phyloP scores from a whole-genome alignment of 257 asterid genomes.

The Solanum acaule region DNA sequence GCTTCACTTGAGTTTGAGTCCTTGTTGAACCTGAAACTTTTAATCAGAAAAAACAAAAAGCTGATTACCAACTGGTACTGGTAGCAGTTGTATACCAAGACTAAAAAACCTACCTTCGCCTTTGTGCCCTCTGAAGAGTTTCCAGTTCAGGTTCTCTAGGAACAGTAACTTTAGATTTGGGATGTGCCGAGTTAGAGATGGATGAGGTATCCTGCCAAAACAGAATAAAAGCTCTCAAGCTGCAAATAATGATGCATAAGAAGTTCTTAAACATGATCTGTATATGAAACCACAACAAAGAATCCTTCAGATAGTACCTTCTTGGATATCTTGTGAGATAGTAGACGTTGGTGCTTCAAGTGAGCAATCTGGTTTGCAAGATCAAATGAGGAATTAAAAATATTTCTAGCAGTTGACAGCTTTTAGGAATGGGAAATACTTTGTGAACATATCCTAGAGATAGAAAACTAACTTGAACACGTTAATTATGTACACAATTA shows the following conservation, averaged over 20 bases:
- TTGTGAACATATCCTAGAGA: background rate
- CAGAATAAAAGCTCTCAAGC: background rate
- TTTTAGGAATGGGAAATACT: background rate
- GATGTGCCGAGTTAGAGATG: conserved; percentile 3
- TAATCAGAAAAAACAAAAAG: background rate
- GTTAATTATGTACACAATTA: background rate
- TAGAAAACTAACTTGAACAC: background rate
- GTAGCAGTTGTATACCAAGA: background rate
- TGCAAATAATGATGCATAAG: background rate
- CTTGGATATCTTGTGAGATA: conserved; percentile 52
- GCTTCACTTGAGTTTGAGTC: conserved; percentile 38
- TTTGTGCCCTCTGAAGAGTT: conserved; percentile 68
- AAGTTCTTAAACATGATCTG: background rate
- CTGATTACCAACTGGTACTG: background rate
- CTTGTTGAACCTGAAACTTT: conserved; percentile 44
- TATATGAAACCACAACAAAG: background rate
- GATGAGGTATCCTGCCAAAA: conserved; percentile 1
- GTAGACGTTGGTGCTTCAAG: conserved; percentile 52
- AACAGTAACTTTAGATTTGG: conserved; percentile 42
- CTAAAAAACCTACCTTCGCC: conserved; percentile 35
- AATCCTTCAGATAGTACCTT: conserved; percentile 30
- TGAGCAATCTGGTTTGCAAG: conserved; percentile 45
- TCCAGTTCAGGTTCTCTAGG: conserved; percentile 78
- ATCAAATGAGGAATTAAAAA: background rate
- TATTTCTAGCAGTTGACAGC: background rate